phyloP scores from a whole-genome alignment of 805 yeast species.

The Suhomyces sp. region DNA sequence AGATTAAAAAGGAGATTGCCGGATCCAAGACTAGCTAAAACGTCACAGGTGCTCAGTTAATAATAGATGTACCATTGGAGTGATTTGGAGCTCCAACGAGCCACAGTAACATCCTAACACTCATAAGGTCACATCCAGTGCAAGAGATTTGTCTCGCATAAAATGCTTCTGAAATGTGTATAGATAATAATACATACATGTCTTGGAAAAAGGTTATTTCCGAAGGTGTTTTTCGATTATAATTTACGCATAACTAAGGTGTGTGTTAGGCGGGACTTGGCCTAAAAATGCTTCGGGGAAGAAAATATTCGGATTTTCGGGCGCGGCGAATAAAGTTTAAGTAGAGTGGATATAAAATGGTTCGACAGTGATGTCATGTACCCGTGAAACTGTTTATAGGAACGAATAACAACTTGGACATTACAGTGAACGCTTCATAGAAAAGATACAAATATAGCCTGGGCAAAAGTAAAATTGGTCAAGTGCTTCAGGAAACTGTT shows the following conservation, averaged over 20 bases:
- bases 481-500: too few relatives aligned
- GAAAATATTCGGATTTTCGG: not conserved
- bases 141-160: not conserved
- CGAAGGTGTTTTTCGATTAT: not conserved
- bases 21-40: not conserved
- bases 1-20: constrained; percentile 19
- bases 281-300: not conserved
- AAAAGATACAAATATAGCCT: not conserved
- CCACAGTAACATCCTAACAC: not conserved
- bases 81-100: not conserved
- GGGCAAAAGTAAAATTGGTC: not conserved
- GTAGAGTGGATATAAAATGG: not conserved
- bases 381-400: not conserved
- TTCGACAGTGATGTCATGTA: not conserved
- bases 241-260: not conserved
- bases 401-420: too few relatives aligned
- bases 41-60: not conserved
- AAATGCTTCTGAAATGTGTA: not conserved
- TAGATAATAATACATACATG: not conserved
- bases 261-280: not conserved
- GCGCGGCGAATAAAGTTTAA: not conserved
- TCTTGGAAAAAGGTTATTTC: not conserved
- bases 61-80: not conserved
- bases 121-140: not conserved
- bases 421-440: too few relatives aligned